Evolutionary conservation across 1,284 basidiomycete species (phyloP).

Genomic region (Austroboletus novae-zelandiae): DNA sequence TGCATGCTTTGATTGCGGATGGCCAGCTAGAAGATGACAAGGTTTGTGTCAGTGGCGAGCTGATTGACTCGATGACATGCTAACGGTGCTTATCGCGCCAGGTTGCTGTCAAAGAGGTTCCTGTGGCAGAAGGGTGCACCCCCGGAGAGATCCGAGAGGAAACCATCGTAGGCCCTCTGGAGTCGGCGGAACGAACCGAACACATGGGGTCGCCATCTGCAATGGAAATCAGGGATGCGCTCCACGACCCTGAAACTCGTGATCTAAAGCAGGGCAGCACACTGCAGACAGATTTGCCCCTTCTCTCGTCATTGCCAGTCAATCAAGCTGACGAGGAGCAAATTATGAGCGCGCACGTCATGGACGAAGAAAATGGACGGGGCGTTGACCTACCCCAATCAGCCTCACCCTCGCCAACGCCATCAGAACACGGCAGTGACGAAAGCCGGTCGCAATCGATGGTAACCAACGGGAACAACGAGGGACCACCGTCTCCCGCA

Average conservation of each 20-base stretch:
- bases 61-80: neutral
- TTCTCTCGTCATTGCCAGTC: neutral
- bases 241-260: neutral
- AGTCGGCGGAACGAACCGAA: neutral
- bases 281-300: neutral
- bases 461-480: conserved; percentile 3
- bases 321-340: neutral
- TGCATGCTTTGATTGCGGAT: conserved; percentile 10
- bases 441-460: conserved; percentile 1
- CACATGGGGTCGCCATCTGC: neutral
- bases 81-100: conserved; percentile 10
- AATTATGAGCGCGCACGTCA: neutral
- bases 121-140: neutral
- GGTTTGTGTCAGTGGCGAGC: conserved; percentile 5
- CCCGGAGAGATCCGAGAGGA: neutral
- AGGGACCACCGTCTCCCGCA: conserved; percentile 7
- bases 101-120: neutral
- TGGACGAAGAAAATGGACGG: neutral
- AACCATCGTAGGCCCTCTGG: neutral
- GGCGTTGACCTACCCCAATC: neutral
- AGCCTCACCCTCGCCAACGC: conserved; percentile 25
- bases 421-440: conserved; percentile 30
- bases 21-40: neutral
- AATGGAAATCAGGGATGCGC: neutral
- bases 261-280: neutral